Evolutionary conservation across 2,329 filamentous ascomycete genomes (phyloP), one percentile per base, ranked within the genome.

Genomic region (Daldinia sp.): DNA sequence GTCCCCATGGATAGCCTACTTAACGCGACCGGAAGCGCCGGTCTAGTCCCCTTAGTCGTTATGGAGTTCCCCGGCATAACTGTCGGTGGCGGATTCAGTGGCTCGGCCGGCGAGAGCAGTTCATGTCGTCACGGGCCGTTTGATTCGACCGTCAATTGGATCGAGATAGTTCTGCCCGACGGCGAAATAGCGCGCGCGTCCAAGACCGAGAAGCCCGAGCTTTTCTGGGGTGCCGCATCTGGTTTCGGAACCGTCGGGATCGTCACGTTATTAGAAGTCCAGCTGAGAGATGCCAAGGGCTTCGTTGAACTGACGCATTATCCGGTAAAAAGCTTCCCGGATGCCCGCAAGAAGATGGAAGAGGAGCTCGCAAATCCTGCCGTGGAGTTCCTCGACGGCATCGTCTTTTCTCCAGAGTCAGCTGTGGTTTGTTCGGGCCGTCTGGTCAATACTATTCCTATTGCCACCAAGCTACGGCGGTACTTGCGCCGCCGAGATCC

Each of bases 1-100:
- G 89, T 91, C 5, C 79, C 87, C 1, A 90, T 91, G 87, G 88
- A 90, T 66, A 74, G 75, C 0, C 82, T 91, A 6, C 83, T 90
- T 10, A 81, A 82, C 54, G 84, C 83, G 3, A 86, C 87, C 0
- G 70, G 88, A n/a, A 75, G 78, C 17, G 75, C 84, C 54, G 82
- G 81, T 1, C 77, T 90, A 1, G 78, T 90, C 1, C 87, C 89
- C 0, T 84, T 86, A 0, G 87, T 91, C 0, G 87, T 90, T 4
- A 89, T 89, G 84, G 88, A 91, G 71, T 90, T 91, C 59, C 88
- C 87, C 1, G 88, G 87, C n/a, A 91, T 91, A 72, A 91, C 89
- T 1, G 86, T 85, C 4, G 89, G 88, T 21, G 89, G 89, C 32
- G 88, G 86, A 2, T 90, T 89, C 74, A 85, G 86, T 43, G 88